Percentiles rank a stretch among this genome's conserved stretches.
These are phyloP conservation scores for Quillaja saponaria DNA, from an alignment of 306 rosid species.

Conservation along the genomic window DNA sequence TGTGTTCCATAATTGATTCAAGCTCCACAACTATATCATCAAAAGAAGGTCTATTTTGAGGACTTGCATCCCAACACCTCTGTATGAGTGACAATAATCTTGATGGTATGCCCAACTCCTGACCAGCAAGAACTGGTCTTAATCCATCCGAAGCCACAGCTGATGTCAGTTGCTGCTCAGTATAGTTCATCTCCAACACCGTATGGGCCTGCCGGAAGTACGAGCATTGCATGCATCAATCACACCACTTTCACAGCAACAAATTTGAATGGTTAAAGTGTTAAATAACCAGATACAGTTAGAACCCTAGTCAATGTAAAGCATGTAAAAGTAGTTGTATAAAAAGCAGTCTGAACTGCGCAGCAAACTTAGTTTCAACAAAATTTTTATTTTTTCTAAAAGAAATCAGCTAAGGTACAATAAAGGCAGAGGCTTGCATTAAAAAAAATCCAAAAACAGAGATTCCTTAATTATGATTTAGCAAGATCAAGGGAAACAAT, in stretches of 20 bases:
- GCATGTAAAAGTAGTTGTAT: too few species aligned
- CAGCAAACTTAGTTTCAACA: conserved; percentile 25
- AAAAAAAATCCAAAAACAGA: too few species aligned
- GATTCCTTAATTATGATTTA: too few species aligned
- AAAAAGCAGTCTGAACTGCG: too few species aligned
- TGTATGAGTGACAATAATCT: conserved; percentile 59
- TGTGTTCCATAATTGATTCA: conserved; percentile 50
- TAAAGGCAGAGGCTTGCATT: too few species aligned
- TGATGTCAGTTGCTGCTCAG: conserved; percentile 85
- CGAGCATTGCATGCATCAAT: conserved; percentile 12
- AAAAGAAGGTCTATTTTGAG: conserved; percentile 71
- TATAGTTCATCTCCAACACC: conserved; percentile 91
- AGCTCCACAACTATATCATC: conserved; percentile 67
- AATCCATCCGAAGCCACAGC: conserved; percentile 83
- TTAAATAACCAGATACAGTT: too few species aligned
- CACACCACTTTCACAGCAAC: conserved; percentile 6
- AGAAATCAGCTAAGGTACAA: too few species aligned
- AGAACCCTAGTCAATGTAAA: too few species aligned
- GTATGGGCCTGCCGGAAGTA: conserved; percentile 83
- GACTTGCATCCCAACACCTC: conserved; percentile 77
- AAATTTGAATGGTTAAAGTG: too few species aligned
- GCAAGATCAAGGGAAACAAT: too few species aligned
- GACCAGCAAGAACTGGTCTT: conserved; percentile 72
- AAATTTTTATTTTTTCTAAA: too few species aligned
- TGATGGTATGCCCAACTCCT: conserved; percentile 64